phyloP scores from a whole-genome alignment of 192 early-diverging fungal genomes.

The Gorgonomyces haynaldii region DNA sequence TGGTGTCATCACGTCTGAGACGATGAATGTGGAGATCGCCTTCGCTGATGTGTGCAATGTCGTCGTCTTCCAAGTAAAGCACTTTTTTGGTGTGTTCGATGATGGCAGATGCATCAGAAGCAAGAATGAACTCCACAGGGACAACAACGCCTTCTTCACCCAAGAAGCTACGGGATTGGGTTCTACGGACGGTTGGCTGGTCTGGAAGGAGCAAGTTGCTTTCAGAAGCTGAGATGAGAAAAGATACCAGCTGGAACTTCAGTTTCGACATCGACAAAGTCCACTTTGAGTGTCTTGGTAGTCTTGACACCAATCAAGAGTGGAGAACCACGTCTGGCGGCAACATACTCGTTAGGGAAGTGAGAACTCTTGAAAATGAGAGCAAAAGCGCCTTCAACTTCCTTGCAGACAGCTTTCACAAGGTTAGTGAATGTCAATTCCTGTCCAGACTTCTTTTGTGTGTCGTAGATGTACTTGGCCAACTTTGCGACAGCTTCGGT shows the following conservation, averaged over 20 bases:
- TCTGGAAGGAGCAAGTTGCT: constrained; percentile 9
- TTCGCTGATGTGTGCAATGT: constrained; percentile 51
- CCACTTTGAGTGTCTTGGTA: constrained; percentile 52
- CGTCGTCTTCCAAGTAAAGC: constrained; percentile 55
- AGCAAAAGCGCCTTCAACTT: constrained; percentile 51
- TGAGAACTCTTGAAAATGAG: constrained; percentile 46
- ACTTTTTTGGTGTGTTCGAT: constrained; percentile 60
- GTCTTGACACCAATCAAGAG: constrained; percentile 54
- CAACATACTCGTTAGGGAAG: constrained; percentile 49
- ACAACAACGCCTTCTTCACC: constrained; percentile 39
- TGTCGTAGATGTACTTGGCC: constrained; percentile 52
- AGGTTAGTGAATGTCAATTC: constrained; percentile 37
- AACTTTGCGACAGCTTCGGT: constrained; percentile 53
- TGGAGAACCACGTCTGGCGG: constrained; percentile 47
- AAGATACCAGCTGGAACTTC: constrained; percentile 13
- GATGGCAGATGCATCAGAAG: constrained; percentile 53
- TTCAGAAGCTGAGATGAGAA: not conserved
- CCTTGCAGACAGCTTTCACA: constrained; percentile 50
- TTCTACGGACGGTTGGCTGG: constrained; percentile 30
- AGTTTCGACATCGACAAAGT: constrained; percentile 53
- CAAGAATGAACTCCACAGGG: constrained; percentile 52
- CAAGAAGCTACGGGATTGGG: constrained; percentile 46
- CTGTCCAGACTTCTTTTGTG: constrained; percentile 34
- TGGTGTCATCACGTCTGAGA: constrained; percentile 38
- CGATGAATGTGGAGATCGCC: constrained; percentile 58